Evolutionary conservation across 1,284 basidiomycete genomes (phyloP).

Genomic region (Uromyces viciae-fabae): DNA sequence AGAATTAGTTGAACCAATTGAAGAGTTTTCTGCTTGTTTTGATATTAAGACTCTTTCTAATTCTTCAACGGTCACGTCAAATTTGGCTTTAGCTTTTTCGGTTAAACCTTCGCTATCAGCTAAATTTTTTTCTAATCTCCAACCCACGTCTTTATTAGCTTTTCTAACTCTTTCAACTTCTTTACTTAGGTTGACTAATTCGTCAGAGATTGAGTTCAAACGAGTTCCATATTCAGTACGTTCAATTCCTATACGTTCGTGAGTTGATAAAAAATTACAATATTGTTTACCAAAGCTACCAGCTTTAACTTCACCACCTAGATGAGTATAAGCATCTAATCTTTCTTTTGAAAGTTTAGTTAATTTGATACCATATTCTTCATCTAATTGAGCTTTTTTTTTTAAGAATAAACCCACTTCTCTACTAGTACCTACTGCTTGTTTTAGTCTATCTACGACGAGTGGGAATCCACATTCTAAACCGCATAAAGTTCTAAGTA

Average conservation of each 20-base stretch:
- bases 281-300: conserved; percentile 20
- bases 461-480: conserved; percentile 41
- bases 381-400: conserved; percentile 28
- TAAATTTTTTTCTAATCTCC: conserved; percentile 77
- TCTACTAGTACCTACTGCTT: conserved; percentile 23
- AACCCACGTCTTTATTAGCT: conserved; percentile 73
- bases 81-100: conserved; percentile 81
- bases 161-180: conserved; percentile 37
- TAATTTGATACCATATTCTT: conserved; percentile 32
- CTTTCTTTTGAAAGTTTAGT: conserved; percentile 22
- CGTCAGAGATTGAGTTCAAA: conserved; percentile 16
- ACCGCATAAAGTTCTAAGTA: conserved; percentile 28
- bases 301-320: conserved; percentile 36
- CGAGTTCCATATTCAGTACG: conserved; percentile 9
- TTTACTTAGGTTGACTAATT: conserved; percentile 19
- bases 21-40: conserved; percentile 69
- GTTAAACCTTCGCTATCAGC: conserved; percentile 82
- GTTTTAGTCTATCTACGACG: conserved; percentile 31
- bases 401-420: conserved; percentile 32
- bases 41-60: conserved; percentile 85
- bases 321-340: conserved; percentile 38
- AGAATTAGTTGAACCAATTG: neutral
- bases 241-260: conserved; percentile 32
- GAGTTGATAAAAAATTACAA: conserved; percentile 18
- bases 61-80: conserved; percentile 88